phyloP scores from a whole-genome alignment of 345 rosid species.

The Brassica juncea region DNA sequence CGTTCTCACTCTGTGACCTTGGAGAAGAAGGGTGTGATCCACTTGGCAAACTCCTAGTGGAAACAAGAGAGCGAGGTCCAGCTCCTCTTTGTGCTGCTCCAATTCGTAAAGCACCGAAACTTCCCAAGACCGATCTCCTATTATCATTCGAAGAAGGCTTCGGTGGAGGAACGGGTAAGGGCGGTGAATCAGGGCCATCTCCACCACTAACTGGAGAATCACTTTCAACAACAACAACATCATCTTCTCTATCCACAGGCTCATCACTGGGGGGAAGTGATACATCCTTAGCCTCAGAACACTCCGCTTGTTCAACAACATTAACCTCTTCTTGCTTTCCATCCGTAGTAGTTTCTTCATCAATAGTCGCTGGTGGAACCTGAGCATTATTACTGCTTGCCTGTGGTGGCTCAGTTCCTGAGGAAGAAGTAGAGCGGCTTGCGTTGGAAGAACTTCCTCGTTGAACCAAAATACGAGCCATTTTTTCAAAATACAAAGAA shows the following conservation, averaged over 20 bases:
- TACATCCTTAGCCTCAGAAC: conserved; percentile 55
- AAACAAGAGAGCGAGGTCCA: conserved; percentile 70
- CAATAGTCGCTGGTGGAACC: conserved; percentile 47
- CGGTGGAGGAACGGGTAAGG: conserved; percentile 90
- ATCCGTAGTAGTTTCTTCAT: conserved; percentile 62
- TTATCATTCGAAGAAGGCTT: conserved; percentile 51
- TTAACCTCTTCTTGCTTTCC: conserved; percentile 56
- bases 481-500: conserved; percentile 27
- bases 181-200: conserved; percentile 64
- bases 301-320: conserved; percentile 55
- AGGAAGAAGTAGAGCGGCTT: conserved; percentile 50
- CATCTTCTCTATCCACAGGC: conserved; percentile 45
- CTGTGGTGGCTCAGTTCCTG: conserved; percentile 62
- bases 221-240: conserved; percentile 43
- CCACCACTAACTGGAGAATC: conserved; percentile 42
- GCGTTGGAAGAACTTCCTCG: conserved; percentile 88
- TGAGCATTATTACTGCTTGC: conserved; percentile 41
- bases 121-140: conserved; percentile 54
- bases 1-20: conserved; percentile 81
- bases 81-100: conserved; percentile 69
- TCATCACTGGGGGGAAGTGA: conserved; percentile 46
- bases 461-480: conserved; percentile 96
- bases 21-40: conserved; percentile 96
- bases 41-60: conserved; percentile 77
- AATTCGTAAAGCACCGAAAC: conserved; percentile 54